Conservation (phyloP, 306 rosid genomes). For the Castanea crenata region DNA sequence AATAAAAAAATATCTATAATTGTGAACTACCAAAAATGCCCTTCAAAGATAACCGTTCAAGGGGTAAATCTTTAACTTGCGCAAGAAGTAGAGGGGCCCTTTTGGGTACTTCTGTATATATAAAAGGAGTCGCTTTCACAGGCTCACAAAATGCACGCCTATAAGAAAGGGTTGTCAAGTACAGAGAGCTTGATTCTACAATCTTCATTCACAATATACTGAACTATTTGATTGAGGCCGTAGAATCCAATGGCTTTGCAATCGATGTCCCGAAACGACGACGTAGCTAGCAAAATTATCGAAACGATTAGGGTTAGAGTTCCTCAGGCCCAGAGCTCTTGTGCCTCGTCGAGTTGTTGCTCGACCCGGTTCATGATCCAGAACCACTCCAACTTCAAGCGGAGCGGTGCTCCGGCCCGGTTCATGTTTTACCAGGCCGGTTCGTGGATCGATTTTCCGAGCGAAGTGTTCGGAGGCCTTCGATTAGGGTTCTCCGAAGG, state of each 20-base stretch:
- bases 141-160: background rate
- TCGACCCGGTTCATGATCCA: constrained; percentile 21
- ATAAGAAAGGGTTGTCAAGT: background rate
- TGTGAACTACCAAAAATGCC: no score
- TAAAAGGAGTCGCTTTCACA: no score
- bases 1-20: no score
- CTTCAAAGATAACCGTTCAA: no score
- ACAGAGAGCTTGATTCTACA: constrained; percentile 8
- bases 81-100: no score
- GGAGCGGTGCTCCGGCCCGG: constrained; percentile 39
- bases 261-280: background rate
- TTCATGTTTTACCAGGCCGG: constrained; percentile 48
- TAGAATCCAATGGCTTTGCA: constrained; percentile 44
- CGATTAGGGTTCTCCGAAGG: constrained; percentile 35
- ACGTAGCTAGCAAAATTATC: constrained; percentile 2
- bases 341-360: background rate
- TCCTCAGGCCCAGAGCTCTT: background rate
- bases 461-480: constrained; percentile 23
- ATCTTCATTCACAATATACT: constrained; percentile 1
- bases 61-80: no score
- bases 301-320: constrained; percentile 24
- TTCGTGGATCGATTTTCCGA: constrained; percentile 47
- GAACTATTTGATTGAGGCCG: constrained; percentile 10
- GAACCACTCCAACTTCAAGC: constrained; percentile 34
- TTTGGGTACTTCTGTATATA: no score